These are phyloP conservation scores for Neurospora cerealis DNA, from an alignment of 495 filamentous ascomycete genomes.

Conservation along the genomic window DNA sequence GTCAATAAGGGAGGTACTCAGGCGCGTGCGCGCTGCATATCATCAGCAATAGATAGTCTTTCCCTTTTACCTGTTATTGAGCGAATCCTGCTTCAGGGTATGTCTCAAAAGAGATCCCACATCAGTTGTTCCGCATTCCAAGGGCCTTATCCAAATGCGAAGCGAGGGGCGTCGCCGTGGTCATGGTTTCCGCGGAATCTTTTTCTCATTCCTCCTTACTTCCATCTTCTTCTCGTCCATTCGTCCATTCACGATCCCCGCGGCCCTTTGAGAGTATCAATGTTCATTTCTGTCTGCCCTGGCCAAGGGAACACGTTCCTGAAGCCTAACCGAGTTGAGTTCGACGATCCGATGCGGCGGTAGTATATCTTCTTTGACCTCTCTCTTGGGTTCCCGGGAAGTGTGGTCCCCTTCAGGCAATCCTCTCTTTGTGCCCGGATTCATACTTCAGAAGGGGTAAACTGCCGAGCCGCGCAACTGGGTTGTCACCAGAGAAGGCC, in stretches of 20 bases:
- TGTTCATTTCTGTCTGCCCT: background rate
- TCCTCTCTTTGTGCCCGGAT: conserved; percentile 10
- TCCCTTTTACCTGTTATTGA: background rate
- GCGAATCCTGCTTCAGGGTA: background rate
- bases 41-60: background rate
- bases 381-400: conserved; percentile 1
- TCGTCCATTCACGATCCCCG: background rate
- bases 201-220: conserved; percentile 13
- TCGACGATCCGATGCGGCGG: conserved; percentile 7
- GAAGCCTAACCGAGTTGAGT: conserved; percentile 1
- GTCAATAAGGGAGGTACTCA: conserved; percentile 12
- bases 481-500: background rate
- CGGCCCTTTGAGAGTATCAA: background rate
- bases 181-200: background rate
- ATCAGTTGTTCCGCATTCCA: background rate
- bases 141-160: background rate
- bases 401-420: conserved; percentile 1
- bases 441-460: conserved; percentile 6
- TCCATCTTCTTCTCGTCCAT: background rate
- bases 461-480: conserved; percentile 1
- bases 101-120: background rate
- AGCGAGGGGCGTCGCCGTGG: background rate
- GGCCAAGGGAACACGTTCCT: conserved; percentile 10
- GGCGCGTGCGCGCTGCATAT: conserved; percentile 3
- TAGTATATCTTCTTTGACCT: conserved; percentile 12